A percentile compares a stretch with the other conserved stretches of the same genome.
These are phyloP conservation scores for Drechslera avenae DNA, from an alignment of 2,329 filamentous ascomycete genomes.

Conservation along the genomic window DNA sequence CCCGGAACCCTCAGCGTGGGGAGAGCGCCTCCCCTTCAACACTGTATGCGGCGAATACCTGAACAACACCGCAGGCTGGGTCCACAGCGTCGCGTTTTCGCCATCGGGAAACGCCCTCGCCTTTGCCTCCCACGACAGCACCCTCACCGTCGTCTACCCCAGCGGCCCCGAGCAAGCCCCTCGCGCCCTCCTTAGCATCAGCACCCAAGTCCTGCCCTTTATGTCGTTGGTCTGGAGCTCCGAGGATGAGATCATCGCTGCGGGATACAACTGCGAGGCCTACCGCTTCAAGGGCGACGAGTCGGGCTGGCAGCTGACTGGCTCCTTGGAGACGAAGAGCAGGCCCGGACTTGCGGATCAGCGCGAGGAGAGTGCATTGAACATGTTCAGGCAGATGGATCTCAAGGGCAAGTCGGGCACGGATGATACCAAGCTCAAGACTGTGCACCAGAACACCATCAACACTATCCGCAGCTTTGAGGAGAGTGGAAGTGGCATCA, in stretches of 20 bases:
- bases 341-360: slow-evolving; percentile 63
- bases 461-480: slow-evolving; percentile 81
- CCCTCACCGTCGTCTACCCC: slow-evolving; percentile 94
- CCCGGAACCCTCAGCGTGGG: slow-evolving; percentile 88
- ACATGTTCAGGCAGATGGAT: slow-evolving; percentile 99
- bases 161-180: slow-evolving; percentile 89
- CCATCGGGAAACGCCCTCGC: slow-evolving; percentile 91
- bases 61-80: slow-evolving; percentile 96
- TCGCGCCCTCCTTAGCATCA: slow-evolving; percentile 84
- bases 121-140: slow-evolving; percentile 94
- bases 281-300: slow-evolving; percentile 84
- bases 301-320: slow-evolving; percentile 80
- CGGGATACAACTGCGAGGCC: slow-evolving; percentile 86
- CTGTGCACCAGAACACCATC: slow-evolving; percentile 95
- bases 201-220: slow-evolving; percentile 88
- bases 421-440: slow-evolving; percentile 93
- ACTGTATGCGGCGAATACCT: slow-evolving; percentile 96
- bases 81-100: slow-evolving; percentile 91
- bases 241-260: slow-evolving; percentile 92
- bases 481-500: slow-evolving; percentile 66
- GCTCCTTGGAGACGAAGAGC: slow-evolving; percentile 77
- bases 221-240: slow-evolving; percentile 90
- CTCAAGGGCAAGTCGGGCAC: slow-evolving; percentile 77
- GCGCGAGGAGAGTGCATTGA: slow-evolving; percentile 89
- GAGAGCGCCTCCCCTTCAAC: slow-evolving; percentile 94